phyloP scores from a whole-genome alignment of 352 stramenopile genomes.

The Peronosclerospora sorghi region DNA sequence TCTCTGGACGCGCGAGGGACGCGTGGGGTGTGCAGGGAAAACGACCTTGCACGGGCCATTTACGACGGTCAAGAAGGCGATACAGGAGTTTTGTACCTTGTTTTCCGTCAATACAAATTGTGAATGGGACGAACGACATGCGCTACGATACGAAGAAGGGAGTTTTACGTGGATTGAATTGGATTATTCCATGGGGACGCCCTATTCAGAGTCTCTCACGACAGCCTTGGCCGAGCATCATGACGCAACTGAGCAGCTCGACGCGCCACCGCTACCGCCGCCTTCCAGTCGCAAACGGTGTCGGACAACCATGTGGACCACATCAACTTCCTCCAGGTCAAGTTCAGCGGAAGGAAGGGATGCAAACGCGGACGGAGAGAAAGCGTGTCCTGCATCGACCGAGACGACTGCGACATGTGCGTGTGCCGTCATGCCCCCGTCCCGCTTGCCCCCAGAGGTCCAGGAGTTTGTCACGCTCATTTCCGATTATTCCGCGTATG shows the following conservation, averaged over 20 bases:
- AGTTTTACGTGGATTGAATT: conserved; percentile 70
- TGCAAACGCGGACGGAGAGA: too few species aligned
- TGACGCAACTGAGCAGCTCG: conserved; percentile 18
- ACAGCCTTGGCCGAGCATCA: conserved; percentile 23
- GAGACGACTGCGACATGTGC: too few species aligned
- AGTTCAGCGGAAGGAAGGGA: background rate
- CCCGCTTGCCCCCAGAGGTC: conserved; percentile 31
- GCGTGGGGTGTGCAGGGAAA: conserved; percentile 35
- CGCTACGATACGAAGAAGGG: conserved; percentile 37
- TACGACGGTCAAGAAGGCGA: conserved; percentile 20
- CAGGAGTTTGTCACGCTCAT: conserved; percentile 43
- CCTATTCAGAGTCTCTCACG: conserved; percentile 31
- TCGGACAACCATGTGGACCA: conserved; percentile 17
- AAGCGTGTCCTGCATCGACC: too few species aligned
- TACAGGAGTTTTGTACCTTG: conserved; percentile 33
- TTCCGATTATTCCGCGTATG: conserved; percentile 31
- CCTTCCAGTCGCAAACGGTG: conserved; percentile 20
- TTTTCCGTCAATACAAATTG: conserved; percentile 42
- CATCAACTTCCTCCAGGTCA: conserved; percentile 5
- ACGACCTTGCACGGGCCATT: conserved; percentile 36
- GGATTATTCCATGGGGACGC: conserved; percentile 37
- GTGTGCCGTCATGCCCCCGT: conserved; percentile 20
- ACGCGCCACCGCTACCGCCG: conserved; percentile 14
- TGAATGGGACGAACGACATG: conserved; percentile 44
- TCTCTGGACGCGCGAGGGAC: conserved; percentile 38